These are phyloP conservation scores for Colletotrichum ledebouriae DNA, from an alignment of 2,329 filamentous ascomycete species.

Conservation along the genomic window DNA sequence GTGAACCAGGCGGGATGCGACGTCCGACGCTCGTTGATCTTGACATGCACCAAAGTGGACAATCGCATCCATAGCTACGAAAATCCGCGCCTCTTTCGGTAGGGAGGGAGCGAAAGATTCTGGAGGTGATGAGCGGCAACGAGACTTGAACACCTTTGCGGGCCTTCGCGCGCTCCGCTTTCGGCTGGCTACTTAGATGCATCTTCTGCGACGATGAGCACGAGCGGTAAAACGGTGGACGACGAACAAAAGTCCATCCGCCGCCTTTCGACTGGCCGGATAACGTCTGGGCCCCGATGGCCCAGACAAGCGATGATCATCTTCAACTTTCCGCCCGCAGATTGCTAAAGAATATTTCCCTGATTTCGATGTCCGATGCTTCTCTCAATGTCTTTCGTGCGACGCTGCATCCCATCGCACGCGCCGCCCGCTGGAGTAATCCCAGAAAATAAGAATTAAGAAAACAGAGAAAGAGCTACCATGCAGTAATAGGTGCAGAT, in stretches of 20 bases:
- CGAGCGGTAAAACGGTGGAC: constrained; percentile 17
- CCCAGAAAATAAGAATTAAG: neutral
- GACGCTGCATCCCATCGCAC: neutral
- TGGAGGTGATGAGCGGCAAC: constrained; percentile 16
- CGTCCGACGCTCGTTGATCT: constrained; percentile 7
- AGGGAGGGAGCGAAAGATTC: neutral
- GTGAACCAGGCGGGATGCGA: constrained; percentile 31
- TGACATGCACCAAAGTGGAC: constrained; percentile 33
- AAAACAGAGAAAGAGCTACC: neutral
- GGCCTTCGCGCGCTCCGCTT: constrained; percentile 4
- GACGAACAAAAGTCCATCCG: neutral
- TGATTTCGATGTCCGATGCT: neutral
- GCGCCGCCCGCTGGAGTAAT: neutral
- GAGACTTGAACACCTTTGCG: neutral
- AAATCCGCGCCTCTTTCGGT: constrained; percentile 34
- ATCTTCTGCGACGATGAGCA: constrained; percentile 6
- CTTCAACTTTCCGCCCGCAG: neutral
- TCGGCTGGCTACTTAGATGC: constrained; percentile 11
- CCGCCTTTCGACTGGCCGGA: neutral
- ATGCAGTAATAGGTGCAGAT: constrained; percentile 9
- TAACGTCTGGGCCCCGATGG: neutral
- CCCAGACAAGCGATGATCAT: neutral
- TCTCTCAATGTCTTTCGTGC: neutral
- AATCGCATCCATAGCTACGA: constrained; percentile 1
- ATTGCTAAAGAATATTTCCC: constrained; percentile 17